Base-by-base conservation (phyloP, 257 asterid genomes). In the Primulina eburnea region DNA sequence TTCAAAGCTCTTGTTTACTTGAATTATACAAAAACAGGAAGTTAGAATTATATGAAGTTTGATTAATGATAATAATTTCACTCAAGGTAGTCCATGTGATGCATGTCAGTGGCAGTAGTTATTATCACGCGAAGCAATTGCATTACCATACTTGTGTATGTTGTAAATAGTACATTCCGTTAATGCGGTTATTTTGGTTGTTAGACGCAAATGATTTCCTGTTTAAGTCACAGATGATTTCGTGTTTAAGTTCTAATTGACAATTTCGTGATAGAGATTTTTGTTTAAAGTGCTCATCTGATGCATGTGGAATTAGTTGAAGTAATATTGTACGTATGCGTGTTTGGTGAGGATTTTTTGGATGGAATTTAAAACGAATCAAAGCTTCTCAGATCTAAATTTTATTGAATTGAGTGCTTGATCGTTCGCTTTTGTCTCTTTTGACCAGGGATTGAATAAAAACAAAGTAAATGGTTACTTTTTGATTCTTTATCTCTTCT, bases 401-500 rank as follows among this genome's bases (percentile, higher is more conserved):
- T 38, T 50, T 56, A 18, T 24, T 55, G 62, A 53, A 32, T 32
- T 32, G 47, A 59, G 71, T 67, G 71, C 68, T 59, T 67, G 61
- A 63, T 74, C 20, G 17, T 17, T 38, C 10, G 50, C 29, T 64
- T 77, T 76, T 69, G 78, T 72, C 79, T 72, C 76, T 78, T 75
- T 78, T 75, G 77, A 73, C 77, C 64, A 57, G 60, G 77, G 69
- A 76, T 71, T 62, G 71, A 81, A 80, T 72, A 60, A 75, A 57
- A 60, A 58, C 59, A 77, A 79, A 67, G 76, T 62, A 65, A 73
- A 67, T 70, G 73, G 72, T 62, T 11, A 74, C 81, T 84, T 77
- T 38, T 82, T 69, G 43, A 76, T 77, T 75, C 79, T 82, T 79
- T 79, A 64, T 35, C 71, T 57, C 81, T 71, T 80, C 10, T 60